Percentiles rank a stretch among this genome's conserved stretches.
These are phyloP conservation scores for Globisporangium abappressorium DNA, from an alignment of 352 stramenopile species.

Conservation along the genomic window DNA sequence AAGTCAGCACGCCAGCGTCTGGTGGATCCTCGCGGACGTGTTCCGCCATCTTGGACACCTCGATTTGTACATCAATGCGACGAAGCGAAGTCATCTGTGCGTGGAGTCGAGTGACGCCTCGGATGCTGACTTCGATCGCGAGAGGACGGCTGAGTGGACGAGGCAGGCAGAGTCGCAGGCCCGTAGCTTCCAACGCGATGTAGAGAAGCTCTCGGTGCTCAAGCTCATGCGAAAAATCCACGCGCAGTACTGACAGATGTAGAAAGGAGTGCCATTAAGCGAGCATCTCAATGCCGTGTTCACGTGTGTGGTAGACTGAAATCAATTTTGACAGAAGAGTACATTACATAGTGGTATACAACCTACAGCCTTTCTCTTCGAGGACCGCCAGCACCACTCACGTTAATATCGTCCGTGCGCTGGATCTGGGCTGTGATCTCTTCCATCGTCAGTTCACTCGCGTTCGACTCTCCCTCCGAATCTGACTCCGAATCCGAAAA, in stretches of 20 bases:
- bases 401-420: slow-evolving; percentile 15
- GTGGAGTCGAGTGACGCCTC: slow-evolving; percentile 5
- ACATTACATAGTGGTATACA: neutral
- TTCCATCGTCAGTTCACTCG: slow-evolving; percentile 15
- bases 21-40: slow-evolving; percentile 55
- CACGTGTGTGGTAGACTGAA: too few relatives aligned
- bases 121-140: neutral
- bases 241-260: slow-evolving; percentile 11
- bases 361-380: neutral
- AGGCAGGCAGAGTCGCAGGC: slow-evolving; percentile 16
- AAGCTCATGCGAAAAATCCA: slow-evolving; percentile 31
- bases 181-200: slow-evolving; percentile 10
- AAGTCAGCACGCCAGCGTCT: slow-evolving; percentile 27
- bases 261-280: neutral
- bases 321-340: too few relatives aligned
- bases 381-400: neutral
- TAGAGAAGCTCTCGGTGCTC: slow-evolving; percentile 18
- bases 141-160: slow-evolving; percentile 13
- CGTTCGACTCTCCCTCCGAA: neutral
- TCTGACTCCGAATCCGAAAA: neutral
- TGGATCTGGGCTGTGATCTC: slow-evolving; percentile 25
- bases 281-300: too few relatives aligned
- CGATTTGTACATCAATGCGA: slow-evolving; percentile 48
- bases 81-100: slow-evolving; percentile 21
- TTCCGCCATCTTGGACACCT: slow-evolving; percentile 59